Evolutionary conservation across 768 basidiomycete genomes (phyloP).

Genomic region (Sarcodon aspratus): DNA sequence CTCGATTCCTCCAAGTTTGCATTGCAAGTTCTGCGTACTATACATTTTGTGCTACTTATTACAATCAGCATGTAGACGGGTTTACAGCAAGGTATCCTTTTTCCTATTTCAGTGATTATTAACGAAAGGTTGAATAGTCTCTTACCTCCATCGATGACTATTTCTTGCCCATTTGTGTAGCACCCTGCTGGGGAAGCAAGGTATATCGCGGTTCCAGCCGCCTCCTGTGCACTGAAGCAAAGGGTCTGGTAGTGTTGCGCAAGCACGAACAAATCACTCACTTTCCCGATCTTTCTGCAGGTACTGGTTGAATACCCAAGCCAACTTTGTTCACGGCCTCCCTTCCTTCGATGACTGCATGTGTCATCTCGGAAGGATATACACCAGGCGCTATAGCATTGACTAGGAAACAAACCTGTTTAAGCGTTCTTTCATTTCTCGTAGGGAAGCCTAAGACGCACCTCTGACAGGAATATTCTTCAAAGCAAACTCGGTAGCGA

Average conservation of each 20-base stretch:
- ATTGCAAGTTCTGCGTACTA: no score
- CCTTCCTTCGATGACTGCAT: conserved; percentile 32
- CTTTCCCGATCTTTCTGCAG: conserved; percentile 54
- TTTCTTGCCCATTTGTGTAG: conserved; percentile 71
- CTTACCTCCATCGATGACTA: conserved; percentile 56
- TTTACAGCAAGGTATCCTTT: conserved; percentile 54
- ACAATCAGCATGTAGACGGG: conserved; percentile 33
- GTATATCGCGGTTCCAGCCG: conserved; percentile 70
- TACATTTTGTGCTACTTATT: no score
- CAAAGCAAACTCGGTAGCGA: conserved; percentile 66
- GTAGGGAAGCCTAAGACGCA: background rate
- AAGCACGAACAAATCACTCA: conserved; percentile 24
- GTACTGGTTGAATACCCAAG: conserved; percentile 50
- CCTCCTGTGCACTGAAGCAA: conserved; percentile 46
- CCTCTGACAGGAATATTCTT: conserved; percentile 43
- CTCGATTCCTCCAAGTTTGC: background rate
- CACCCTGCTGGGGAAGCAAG: conserved; percentile 62
- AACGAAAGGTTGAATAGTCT: background rate
- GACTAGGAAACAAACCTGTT: conserved; percentile 27
- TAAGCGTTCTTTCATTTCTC: background rate
- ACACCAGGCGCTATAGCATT: conserved; percentile 67
- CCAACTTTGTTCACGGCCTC: conserved; percentile 41
- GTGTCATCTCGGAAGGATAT: conserved; percentile 69
- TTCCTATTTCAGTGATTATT: background rate
- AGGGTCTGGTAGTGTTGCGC: background rate